Conservation (phyloP, 2,329 filamentous ascomycete species). For the Epichloe gansuensis region DNA sequence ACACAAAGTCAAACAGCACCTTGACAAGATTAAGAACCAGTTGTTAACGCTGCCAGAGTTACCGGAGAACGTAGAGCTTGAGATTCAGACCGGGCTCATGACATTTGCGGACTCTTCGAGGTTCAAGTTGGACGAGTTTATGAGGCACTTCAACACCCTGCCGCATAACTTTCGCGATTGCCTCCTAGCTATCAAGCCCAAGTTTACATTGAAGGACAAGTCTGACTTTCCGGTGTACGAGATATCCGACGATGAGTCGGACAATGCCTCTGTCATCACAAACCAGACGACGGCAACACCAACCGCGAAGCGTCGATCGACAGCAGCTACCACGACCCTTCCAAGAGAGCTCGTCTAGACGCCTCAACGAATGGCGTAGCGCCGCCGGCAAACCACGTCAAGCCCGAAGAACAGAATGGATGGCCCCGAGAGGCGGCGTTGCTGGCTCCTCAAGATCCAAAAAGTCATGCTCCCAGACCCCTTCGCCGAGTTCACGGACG, state of each 20-base stretch:
- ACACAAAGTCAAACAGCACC: conserved; percentile 36
- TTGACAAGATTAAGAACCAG: conserved; percentile 39
- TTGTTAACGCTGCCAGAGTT: conserved; percentile 53
- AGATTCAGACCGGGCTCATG: conserved; percentile 47
- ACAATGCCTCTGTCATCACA: conserved; percentile 15
- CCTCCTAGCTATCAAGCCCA: conserved; percentile 34
- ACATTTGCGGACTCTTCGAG: conserved; percentile 42
- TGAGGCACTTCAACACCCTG: conserved; percentile 31
- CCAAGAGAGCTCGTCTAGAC: conserved; percentile 20
- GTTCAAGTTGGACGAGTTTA: conserved; percentile 38
- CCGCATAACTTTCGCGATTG: conserved; percentile 39
- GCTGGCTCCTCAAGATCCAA: conserved; percentile 5
- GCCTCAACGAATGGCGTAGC: conserved; percentile 3
- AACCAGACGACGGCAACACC: conserved; percentile 13
- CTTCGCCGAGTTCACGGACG: conserved; percentile 26
- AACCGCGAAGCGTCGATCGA: conserved; percentile 18
- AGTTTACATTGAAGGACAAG: conserved; percentile 29
- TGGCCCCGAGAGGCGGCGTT: not conserved
- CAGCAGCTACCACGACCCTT: conserved; percentile 18
- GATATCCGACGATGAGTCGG: conserved; percentile 28
- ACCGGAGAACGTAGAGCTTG: conserved; percentile 53
- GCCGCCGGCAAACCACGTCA: conserved; percentile 16
- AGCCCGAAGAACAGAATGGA: conserved; percentile 25
- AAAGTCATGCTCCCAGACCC: conserved; percentile 17
- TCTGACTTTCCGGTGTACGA: conserved; percentile 24